phyloP scores from a whole-genome alignment of 2,329 filamentous ascomycete species.

The Thielaviopsis populi region DNA sequence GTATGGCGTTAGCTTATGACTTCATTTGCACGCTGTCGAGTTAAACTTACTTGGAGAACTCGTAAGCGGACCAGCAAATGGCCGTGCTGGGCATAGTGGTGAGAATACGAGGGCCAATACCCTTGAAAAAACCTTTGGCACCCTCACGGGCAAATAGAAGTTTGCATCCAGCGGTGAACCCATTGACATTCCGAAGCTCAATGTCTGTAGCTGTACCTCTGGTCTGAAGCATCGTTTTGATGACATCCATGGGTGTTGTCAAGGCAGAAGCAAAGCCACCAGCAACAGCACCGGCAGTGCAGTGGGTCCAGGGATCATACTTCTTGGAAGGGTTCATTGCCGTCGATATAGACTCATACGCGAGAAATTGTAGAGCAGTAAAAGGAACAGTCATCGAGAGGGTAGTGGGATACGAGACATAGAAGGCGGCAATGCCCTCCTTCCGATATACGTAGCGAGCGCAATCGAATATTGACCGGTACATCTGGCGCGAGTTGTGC shows the following conservation, averaged over 20 bases:
- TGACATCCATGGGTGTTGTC: conserved; percentile 92
- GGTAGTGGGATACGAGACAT: conserved; percentile 95
- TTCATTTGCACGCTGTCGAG: not conserved
- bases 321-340: conserved; percentile 71
- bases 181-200: conserved; percentile 72
- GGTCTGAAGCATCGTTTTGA: conserved; percentile 95
- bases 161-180: conserved; percentile 61
- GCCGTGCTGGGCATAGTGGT: conserved; percentile 98
- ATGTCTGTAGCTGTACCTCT: conserved; percentile 67
- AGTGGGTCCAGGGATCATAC: conserved; percentile 91
- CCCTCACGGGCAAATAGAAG: conserved; percentile 78
- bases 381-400: conserved; percentile 98
- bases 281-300: conserved; percentile 77
- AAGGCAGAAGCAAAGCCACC: conserved; percentile 86
- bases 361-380: conserved; percentile 90
- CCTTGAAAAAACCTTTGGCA: conserved; percentile 78
- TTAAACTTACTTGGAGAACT: conserved; percentile 49
- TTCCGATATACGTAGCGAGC: conserved; percentile 72
- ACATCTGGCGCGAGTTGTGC: conserved; percentile 74
- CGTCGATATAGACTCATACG: conserved; percentile 93
- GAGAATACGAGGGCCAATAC: conserved; percentile 76
- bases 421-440: conserved; percentile 85
- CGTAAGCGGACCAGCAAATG: conserved; percentile 87
- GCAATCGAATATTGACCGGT: conserved; percentile 75
- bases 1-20: conserved; percentile 9